Evolutionary conservation across 352 stramenopile species (phyloP), one percentile per base, ranked within the genome.

Genomic region (Thalassiosira oceanica): DNA sequence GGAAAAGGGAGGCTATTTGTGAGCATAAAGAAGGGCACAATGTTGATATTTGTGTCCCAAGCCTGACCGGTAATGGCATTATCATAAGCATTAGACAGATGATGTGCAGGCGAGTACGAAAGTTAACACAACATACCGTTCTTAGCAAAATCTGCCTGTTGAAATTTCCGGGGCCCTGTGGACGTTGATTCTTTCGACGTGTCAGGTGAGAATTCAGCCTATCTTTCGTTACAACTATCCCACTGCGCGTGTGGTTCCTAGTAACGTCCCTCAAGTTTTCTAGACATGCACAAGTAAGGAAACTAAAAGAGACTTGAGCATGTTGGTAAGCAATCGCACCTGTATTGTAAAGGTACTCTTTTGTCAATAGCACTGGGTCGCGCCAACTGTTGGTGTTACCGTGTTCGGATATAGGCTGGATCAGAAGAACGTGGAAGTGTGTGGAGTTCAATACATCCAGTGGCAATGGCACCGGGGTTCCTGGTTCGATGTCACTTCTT

Each of bases 311-410:
- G 13, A 77, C 51, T 2, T 69, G 54, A 24, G 27, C 13, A 62
- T 45, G 11, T 67, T 24, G 35, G 45, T 56, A n/a, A n/a, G n/a
- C n/a, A n/a, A n/a, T n/a, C n/a, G n/a, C n/a, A n/a, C n/a, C n/a
- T 37, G 62, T 26, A 35, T 80, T 76, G 52, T 73, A 76, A 4
- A 80, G 45, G 60, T 73, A 80, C n/a, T 76, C 56, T 35, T 75
- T 72, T 18, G 70, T 80, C 4, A 80, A 27, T n/a, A 80, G 28
- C 15, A 80, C 20, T 8, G 70, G 70, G 18, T 70, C 41, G 20
- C 70, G 23, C 70, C 70, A 80, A 29, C 3, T 15, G 43, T 61
- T 49, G 37, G 49, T 62, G 4, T 50, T 18, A n/a, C n/a, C 29
- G n/a, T 48, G 18, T 18, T 41, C 35, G 11, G 55, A 44, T 1